These are phyloP conservation scores for Coriolopsis trogii DNA, from an alignment of 1,284 basidiomycete genomes.

Conservation along the genomic window DNA sequence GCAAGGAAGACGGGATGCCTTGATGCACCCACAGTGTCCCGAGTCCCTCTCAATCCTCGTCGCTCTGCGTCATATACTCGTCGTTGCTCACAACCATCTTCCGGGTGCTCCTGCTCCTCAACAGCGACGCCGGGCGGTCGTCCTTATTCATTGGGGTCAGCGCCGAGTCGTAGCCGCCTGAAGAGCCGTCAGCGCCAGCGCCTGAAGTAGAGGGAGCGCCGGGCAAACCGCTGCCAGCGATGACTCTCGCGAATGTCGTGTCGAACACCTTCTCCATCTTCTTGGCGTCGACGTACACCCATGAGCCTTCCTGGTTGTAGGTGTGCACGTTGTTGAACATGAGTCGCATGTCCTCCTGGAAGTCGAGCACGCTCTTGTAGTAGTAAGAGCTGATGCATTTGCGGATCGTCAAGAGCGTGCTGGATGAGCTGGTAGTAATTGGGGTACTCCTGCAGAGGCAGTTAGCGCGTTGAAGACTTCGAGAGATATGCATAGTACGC, in stretches of 20 bases:
- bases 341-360: constrained; percentile 81
- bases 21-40: too few species aligned
- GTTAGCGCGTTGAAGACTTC: constrained; percentile 7
- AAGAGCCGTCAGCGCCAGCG: constrained; percentile 36
- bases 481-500: constrained; percentile 27
- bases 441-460: constrained; percentile 75
- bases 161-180: constrained; percentile 65
- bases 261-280: constrained; percentile 90
- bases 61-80: constrained; percentile 48
- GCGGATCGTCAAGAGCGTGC: constrained; percentile 78
- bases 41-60: too few species aligned
- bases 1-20: too few species aligned
- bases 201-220: constrained; percentile 53
- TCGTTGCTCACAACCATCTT: constrained; percentile 80
- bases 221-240: constrained; percentile 70
- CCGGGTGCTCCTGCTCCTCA: constrained; percentile 56
- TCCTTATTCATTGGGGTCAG: constrained; percentile 79
- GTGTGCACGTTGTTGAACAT: constrained; percentile 95
- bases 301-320: constrained; percentile 88
- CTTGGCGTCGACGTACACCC: constrained; percentile 93
- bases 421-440: constrained; percentile 79
- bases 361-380: constrained; percentile 79
- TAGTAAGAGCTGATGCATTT: constrained; percentile 76
- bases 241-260: constrained; percentile 58
- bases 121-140: constrained; percentile 55